These are phyloP conservation scores for Zygosaccharomyces pseudobailii DNA, from an alignment of 1,139 yeast species.

Conservation along the genomic window DNA sequence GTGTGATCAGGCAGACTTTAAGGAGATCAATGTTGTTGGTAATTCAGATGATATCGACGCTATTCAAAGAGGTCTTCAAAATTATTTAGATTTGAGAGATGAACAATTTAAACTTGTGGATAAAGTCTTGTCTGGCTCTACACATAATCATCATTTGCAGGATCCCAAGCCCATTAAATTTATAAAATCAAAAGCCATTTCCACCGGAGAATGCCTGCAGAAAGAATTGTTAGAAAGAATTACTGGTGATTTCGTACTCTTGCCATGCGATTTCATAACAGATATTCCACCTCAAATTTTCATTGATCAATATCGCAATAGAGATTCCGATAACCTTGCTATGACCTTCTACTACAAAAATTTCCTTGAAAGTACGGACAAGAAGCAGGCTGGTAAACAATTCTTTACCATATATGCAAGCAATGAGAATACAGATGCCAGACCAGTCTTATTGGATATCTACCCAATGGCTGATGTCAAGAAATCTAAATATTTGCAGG, in stretches of 20 bases:
- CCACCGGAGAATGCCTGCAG: constrained; percentile 59
- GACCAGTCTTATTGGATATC: constrained; percentile 55
- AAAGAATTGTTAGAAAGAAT: constrained; percentile 44
- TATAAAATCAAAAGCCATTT: constrained; percentile 43
- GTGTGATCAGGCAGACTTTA: constrained; percentile 85
- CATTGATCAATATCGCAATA: constrained; percentile 75
- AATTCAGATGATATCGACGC: constrained; percentile 38
- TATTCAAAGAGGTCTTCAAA: constrained; percentile 23
- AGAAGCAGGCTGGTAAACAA: constrained; percentile 47
- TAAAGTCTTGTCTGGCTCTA: constrained; percentile 21
- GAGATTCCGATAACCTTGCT: constrained; percentile 60
- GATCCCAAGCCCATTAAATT: constrained; percentile 43
- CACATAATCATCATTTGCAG: constrained; percentile 28
- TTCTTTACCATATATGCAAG: constrained; percentile 54
- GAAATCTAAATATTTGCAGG: constrained; percentile 61
- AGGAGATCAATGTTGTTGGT: constrained; percentile 52
- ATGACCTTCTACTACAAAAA: constrained; percentile 70
- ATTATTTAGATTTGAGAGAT: constrained; percentile 25
- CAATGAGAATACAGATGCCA: constrained; percentile 44
- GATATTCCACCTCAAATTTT: constrained; percentile 87
- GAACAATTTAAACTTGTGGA: constrained; percentile 28
- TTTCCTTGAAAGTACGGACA: constrained; percentile 61
- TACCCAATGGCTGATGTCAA: constrained; percentile 61
- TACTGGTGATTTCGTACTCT: constrained; percentile 57
- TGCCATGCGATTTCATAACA: constrained; percentile 92